Percentiles rank a stretch among this genome's conserved stretches.
These are phyloP conservation scores for Cyberlindnera lachancei DNA, from an alignment of 805 yeast species.

Conservation along the genomic window DNA sequence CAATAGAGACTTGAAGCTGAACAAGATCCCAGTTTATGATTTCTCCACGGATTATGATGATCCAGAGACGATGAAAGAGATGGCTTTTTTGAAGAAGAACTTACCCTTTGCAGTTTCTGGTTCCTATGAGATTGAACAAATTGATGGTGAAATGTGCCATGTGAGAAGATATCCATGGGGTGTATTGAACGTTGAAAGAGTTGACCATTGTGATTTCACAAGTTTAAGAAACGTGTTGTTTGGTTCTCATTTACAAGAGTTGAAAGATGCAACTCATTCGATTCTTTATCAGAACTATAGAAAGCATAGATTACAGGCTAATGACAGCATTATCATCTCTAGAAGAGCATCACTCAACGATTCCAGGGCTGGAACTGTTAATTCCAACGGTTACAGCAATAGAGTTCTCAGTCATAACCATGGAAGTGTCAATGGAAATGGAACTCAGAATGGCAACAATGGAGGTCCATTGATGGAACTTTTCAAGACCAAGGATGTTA, in stretches of 20 bases:
- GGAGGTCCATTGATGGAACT: background rate
- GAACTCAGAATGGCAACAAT: background rate
- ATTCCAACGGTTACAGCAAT: background rate
- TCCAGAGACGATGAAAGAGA: constrained; percentile 19
- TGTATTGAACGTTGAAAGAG: constrained; percentile 44
- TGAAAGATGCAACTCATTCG: constrained; percentile 74
- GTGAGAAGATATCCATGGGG: constrained; percentile 68
- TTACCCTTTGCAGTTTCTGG: constrained; percentile 63
- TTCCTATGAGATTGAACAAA: constrained; percentile 33
- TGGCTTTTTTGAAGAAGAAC: constrained; percentile 32
- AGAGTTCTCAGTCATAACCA: background rate
- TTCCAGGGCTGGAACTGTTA: background rate
- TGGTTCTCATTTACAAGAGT: constrained; percentile 74
- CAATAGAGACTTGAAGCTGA: constrained; percentile 46
- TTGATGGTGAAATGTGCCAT: constrained; percentile 30
- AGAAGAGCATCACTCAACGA: constrained; percentile 22
- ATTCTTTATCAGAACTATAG: constrained; percentile 73
- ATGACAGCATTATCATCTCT: constrained; percentile 17
- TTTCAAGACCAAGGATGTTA: background rate
- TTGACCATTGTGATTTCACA: constrained; percentile 61
- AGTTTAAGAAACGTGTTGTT: constrained; percentile 63
- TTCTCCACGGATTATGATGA: constrained; percentile 40
- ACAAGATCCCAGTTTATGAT: constrained; percentile 60
- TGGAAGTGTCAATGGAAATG: background rate
- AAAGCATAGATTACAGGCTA: constrained; percentile 47